phyloP scores from a whole-genome alignment of 352 stramenopile genomes.

The Globisporangium lucens region DNA sequence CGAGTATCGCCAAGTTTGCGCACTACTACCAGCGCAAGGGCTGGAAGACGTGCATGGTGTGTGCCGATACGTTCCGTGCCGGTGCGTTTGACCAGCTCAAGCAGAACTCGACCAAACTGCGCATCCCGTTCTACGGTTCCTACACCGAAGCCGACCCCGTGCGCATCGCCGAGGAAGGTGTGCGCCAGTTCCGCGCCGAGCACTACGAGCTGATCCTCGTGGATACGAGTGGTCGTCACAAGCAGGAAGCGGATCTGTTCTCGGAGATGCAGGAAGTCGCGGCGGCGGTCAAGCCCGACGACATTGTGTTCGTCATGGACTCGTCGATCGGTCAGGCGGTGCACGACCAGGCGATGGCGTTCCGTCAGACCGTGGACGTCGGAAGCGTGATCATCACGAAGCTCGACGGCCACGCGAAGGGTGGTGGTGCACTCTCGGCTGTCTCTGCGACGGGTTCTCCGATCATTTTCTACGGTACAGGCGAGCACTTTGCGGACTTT shows the following conservation, averaged over 20 bases:
- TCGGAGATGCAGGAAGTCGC: slow-evolving; percentile 99
- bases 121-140: slow-evolving; percentile 97
- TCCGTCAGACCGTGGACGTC: slow-evolving; percentile 95
- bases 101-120: slow-evolving; percentile 98
- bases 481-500: slow-evolving; percentile 98
- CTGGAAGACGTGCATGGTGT: slow-evolving; percentile 99
- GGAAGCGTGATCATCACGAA: slow-evolving; percentile 99
- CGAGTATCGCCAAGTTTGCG: slow-evolving; percentile 99
- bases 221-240: slow-evolving; percentile 98
- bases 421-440: slow-evolving; percentile 96
- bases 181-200: slow-evolving; percentile 95
- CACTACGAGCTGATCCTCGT: slow-evolving; percentile 99
- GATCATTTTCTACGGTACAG: slow-evolving; percentile 98
- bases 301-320: slow-evolving; percentile 99
- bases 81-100: slow-evolving; percentile 99
- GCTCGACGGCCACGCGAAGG: slow-evolving; percentile 98
- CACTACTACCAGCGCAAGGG: slow-evolving; percentile 97
- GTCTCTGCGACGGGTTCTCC: slow-evolving; percentile 97
- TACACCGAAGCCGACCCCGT: slow-evolving; percentile 99
- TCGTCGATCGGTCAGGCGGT: slow-evolving; percentile 99
- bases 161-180: slow-evolving; percentile 96
- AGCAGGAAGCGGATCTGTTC: slow-evolving; percentile 97
- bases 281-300: slow-evolving; percentile 93
- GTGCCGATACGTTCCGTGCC: slow-evolving; percentile 98
- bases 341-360: slow-evolving; percentile 95